These are phyloP conservation scores for Penicillium maclennaniae DNA, from an alignment of 495 filamentous ascomycete species.

Conservation along the genomic window DNA sequence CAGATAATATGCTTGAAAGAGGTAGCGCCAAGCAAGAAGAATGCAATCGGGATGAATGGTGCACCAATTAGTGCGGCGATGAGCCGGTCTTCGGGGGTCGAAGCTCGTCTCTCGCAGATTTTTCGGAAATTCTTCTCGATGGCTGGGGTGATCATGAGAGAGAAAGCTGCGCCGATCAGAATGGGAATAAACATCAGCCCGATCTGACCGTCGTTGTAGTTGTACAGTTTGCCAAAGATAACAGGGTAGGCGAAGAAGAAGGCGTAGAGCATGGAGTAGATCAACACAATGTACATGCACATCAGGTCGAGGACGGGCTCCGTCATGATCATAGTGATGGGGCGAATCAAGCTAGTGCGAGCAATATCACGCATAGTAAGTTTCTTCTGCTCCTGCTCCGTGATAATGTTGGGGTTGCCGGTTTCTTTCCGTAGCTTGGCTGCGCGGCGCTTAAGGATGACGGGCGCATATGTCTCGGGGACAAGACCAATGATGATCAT, in stretches of 20 bases:
- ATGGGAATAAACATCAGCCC: constrained; percentile 35
- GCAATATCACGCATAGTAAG: constrained; percentile 37
- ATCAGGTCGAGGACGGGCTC: constrained; percentile 55
- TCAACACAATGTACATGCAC: constrained; percentile 63
- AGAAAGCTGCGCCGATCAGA: constrained; percentile 53
- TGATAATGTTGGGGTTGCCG: constrained; percentile 52
- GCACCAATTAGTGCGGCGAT: constrained; percentile 32
- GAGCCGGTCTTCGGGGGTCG: constrained; percentile 38
- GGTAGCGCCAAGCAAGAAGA: constrained; percentile 60
- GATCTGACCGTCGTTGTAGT: constrained; percentile 33
- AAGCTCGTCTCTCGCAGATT: constrained; percentile 16
- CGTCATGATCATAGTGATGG: constrained; percentile 38
- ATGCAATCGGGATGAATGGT: constrained; percentile 34
- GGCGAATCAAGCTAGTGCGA: constrained; percentile 42
- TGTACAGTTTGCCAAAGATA: constrained; percentile 56
- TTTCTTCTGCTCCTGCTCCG: constrained; percentile 40
- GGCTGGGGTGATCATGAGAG: constrained; percentile 34
- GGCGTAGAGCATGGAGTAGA: constrained; percentile 68
- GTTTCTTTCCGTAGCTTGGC: constrained; percentile 52
- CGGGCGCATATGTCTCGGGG: constrained; percentile 61
- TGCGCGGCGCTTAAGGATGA: constrained; percentile 57
- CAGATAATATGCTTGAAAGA: constrained; percentile 61
- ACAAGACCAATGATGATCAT: constrained; percentile 46
- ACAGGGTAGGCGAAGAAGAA: constrained; percentile 69
- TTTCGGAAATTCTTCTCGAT: constrained; percentile 35